Percentiles rank a stretch among this genome's conserved stretches.
These are phyloP conservation scores for Fusarium oligoseptatum DNA, from an alignment of 2,329 filamentous ascomycete species.

Conservation along the genomic window DNA sequence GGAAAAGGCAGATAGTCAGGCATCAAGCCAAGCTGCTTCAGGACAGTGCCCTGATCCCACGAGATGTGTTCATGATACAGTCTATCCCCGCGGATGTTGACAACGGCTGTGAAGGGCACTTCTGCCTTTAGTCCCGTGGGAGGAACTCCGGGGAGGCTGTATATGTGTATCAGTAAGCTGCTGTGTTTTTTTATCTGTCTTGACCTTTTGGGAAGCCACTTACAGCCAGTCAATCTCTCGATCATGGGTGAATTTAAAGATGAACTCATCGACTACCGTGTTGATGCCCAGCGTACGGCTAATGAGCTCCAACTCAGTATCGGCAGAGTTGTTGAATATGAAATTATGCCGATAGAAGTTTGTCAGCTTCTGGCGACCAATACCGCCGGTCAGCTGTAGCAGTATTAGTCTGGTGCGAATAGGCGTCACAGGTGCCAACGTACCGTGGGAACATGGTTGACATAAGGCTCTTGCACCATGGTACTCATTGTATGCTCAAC, in stretches of 20 bases:
- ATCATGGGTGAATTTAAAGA: slow-evolving; percentile 74
- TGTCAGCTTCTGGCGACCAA: slow-evolving; percentile 74
- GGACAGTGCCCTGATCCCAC: slow-evolving; percentile 76
- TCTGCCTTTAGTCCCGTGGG: slow-evolving; percentile 66
- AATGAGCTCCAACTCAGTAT: slow-evolving; percentile 76
- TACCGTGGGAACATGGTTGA: slow-evolving; percentile 81
- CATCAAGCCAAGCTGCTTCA: slow-evolving; percentile 70
- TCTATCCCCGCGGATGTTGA: slow-evolving; percentile 73
- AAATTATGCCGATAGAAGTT: slow-evolving; percentile 81
- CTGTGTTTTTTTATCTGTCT: no score
- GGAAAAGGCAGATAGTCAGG: slow-evolving; percentile 73
- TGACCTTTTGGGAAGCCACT: slow-evolving; percentile 45
- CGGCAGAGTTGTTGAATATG: slow-evolving; percentile 78
- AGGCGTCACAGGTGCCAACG: slow-evolving; percentile 42
- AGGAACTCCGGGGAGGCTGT: slow-evolving; percentile 61
- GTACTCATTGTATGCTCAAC: slow-evolving; percentile 84
- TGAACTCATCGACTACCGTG: slow-evolving; percentile 78
- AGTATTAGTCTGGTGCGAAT: background rate
- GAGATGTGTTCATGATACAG: slow-evolving; percentile 76
- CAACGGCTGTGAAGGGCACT: slow-evolving; percentile 72
- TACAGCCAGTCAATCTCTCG: slow-evolving; percentile 76
- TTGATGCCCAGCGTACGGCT: slow-evolving; percentile 80
- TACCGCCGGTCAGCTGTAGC: slow-evolving; percentile 71
- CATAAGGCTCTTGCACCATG: slow-evolving; percentile 84
- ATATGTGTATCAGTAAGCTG: background rate